Evolutionary conservation across 2,329 filamentous ascomycete species (phyloP).

Genomic region (Fusarium buxicola): DNA sequence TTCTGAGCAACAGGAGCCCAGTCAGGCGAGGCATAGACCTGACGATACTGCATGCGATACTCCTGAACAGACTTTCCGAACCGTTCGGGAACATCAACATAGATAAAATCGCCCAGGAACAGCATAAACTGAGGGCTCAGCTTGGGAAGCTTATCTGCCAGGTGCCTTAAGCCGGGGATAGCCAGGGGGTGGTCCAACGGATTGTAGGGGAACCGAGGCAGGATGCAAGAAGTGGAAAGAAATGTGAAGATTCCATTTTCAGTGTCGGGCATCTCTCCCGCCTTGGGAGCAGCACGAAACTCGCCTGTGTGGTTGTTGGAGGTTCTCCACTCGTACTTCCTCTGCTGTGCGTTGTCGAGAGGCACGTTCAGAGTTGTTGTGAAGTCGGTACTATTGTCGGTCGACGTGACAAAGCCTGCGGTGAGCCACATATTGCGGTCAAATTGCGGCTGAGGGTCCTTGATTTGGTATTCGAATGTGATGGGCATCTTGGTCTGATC

Average conservation of each 20-base stretch:
- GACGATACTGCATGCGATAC: slow-evolving; percentile 92
- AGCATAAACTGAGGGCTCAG: slow-evolving; percentile 83
- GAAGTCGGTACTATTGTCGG: slow-evolving; percentile 84
- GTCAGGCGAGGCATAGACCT: slow-evolving; percentile 95
- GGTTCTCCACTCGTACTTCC: slow-evolving; percentile 83
- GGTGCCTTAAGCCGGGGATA: slow-evolving; percentile 81
- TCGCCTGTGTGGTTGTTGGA: slow-evolving; percentile 89
- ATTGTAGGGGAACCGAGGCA: slow-evolving; percentile 89
- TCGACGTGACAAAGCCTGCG: slow-evolving; percentile 72
- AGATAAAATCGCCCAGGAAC: slow-evolving; percentile 90
- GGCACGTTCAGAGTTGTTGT: slow-evolving; percentile 77
- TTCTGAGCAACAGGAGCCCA: slow-evolving; percentile 81
- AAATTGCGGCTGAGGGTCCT: slow-evolving; percentile 61
- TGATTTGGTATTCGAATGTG: slow-evolving; percentile 73
- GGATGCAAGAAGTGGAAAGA: slow-evolving; percentile 91
- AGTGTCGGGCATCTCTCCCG: slow-evolving; percentile 70
- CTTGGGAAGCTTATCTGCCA: slow-evolving; percentile 78
- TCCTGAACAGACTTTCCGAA: slow-evolving; percentile 78
- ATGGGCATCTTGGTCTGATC: slow-evolving; percentile 79
- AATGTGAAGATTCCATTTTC: slow-evolving; percentile 85
- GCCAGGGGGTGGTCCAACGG: slow-evolving; percentile 84
- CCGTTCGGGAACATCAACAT: slow-evolving; percentile 86
- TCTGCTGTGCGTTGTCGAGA: slow-evolving; percentile 73
- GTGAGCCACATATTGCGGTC: slow-evolving; percentile 74
- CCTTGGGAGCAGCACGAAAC: slow-evolving; percentile 80